Conservation (phyloP, 2,329 filamentous ascomycete genomes). For the Alternaria panax region DNA sequence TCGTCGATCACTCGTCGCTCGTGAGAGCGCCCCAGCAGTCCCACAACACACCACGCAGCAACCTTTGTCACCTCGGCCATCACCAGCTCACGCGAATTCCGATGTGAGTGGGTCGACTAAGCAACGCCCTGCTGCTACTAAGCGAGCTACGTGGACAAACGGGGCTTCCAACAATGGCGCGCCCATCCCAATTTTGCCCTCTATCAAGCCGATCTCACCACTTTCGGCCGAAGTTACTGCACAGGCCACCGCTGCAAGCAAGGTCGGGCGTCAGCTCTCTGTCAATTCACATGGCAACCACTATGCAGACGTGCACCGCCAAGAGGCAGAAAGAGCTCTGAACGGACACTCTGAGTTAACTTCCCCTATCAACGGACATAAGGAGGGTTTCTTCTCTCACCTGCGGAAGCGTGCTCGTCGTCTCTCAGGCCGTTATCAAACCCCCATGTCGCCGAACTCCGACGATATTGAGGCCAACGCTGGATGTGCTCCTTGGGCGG, state of each 20-base stretch:
- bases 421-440: conserved; percentile 89
- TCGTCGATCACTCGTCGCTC: conserved; percentile 87
- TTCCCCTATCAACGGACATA: conserved; percentile 79
- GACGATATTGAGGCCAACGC: conserved; percentile 94
- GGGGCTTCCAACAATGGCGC: conserved; percentile 76
- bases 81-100: conserved; percentile 54
- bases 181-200: conserved; percentile 95
- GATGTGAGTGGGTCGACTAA: conserved; percentile 57
- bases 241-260: conserved; percentile 80
- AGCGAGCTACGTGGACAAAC: conserved; percentile 94
- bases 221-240: conserved; percentile 92
- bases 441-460: conserved; percentile 76
- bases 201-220: conserved; percentile 93
- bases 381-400: conserved; percentile 98
- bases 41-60: conserved; percentile 54
- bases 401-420: conserved; percentile 90
- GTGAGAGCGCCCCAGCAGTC: conserved; percentile 71
- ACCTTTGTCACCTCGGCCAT: conserved; percentile 52
- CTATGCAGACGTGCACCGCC: conserved; percentile 86
- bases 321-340: conserved; percentile 88
- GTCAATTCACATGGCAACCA: conserved; percentile 92
- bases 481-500: conserved; percentile 85
- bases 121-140: conserved; percentile 67
- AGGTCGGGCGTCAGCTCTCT: conserved; percentile 93
- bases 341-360: conserved; percentile 80